Evolutionary conservation across 768 basidiomycete species (phyloP), one percentile per base, ranked within the genome.

Genomic region (Lactarius evosmus): DNA sequence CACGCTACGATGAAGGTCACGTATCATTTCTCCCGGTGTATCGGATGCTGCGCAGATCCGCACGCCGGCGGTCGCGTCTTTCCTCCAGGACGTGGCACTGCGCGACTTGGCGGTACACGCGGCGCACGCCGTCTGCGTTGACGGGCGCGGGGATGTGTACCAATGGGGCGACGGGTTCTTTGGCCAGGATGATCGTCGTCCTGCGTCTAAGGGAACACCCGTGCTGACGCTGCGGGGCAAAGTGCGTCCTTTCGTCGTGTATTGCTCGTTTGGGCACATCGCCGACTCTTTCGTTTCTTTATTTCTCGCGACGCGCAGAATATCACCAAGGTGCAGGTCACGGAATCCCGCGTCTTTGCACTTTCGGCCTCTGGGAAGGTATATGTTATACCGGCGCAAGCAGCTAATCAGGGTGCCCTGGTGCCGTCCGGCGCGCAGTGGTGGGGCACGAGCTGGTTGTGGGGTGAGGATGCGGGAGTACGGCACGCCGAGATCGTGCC

Each of bases 91-190:
- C 61, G 79, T 86, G 53, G 89, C 90, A 4, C 78, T 94, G 16
- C 84, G 90, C 9, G 90, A 93, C 70, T 72, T 93, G 40, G 84
- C 80, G 14, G 74, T 93, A 30, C 85, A 91, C 58, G 78, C 82
- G 61, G 77, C 75, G 34, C 85, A 89, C 66, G 89, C 84, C 1
- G 91, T 86, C 16, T 91, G 89, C 66, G 83, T 93, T 22, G 91
- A 93, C 70, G 85, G 84, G 8, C 80, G 82, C 38, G 93, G 92
- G 29, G 87, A 95, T 68, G 86, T 92, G 3, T 89, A 91, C 69
- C 90, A 93, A 69, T 94, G 91, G 91, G 91, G 91, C 0, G 78
- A 80, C 46, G 86, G 82, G 0, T 89, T 85, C 73, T 80, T 79
- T 66, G 78, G 78, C 17, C 66, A 30, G 49, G 66, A 17, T n/a